These are phyloP conservation scores for Phaffia australis DNA, from an alignment of 768 basidiomycete species.

Conservation along the genomic window DNA sequence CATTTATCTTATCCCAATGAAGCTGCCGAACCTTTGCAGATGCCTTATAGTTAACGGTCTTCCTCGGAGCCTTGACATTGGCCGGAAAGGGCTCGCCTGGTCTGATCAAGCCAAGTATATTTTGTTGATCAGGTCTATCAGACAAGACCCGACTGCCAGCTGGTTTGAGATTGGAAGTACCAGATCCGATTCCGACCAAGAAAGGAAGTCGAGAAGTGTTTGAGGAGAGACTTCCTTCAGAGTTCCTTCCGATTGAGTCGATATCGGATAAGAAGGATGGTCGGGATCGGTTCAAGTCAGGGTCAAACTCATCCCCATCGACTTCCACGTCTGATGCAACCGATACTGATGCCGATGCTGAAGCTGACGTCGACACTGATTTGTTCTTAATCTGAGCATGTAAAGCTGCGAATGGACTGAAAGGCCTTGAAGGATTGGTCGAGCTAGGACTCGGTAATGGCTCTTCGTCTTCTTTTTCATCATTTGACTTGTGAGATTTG, in stretches of 20 bases:
- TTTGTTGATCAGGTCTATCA: neutral
- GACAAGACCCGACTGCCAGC: neutral
- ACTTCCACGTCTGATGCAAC: neutral
- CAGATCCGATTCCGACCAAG: constrained; percentile 35
- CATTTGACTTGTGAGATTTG: constrained; percentile 1
- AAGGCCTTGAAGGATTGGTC: constrained; percentile 1
- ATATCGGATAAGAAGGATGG: constrained; percentile 18
- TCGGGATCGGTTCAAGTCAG: neutral
- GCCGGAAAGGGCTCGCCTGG: neutral
- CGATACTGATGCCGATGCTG: neutral
- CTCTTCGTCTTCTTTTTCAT: constrained; percentile 1
- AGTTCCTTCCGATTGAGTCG: constrained; percentile 2
- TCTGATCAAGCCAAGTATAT: neutral
- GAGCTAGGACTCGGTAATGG: neutral
- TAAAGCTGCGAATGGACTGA: constrained; percentile 15
- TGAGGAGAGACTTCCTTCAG: constrained; percentile 28
- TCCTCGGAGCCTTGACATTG: constrained; percentile 35
- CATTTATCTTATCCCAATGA: constrained; percentile 97
- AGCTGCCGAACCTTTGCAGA: constrained; percentile 92
- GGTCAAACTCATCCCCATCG: neutral
- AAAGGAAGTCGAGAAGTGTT: constrained; percentile 41
- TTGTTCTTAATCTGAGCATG: constrained; percentile 9
- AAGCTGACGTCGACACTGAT: neutral
- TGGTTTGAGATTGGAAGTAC: constrained; percentile 14
- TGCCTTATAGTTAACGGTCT: constrained; percentile 74